Evolutionary conservation across 2,329 filamentous ascomycete species (phyloP), one percentile per base, ranked within the genome.

Genomic region (Colletotrichum sp.): DNA sequence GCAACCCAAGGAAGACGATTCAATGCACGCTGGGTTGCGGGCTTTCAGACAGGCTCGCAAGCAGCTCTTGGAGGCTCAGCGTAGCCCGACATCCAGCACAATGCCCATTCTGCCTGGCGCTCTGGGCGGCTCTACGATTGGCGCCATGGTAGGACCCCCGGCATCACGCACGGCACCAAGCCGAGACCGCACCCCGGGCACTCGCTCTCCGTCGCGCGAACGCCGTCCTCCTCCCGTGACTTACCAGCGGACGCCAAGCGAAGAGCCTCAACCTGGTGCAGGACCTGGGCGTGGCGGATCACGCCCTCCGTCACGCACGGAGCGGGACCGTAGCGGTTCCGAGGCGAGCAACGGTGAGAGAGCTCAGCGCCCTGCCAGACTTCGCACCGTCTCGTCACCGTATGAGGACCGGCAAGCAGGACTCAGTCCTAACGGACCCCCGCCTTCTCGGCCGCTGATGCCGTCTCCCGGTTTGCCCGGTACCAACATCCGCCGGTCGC

Each of bases 1-100:
- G 9, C 75, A 71, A 8, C 65, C 67, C 34, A 78, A 78, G 28
- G 84, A 86, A 52, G 86, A 87, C 1, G 86, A 87, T 1, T 83
- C 81, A 32, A 78, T 87, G 9, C 88, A 90, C 73, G 87, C 88
- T 3, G 91, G 90, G 0, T 83, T 92, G 25, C 88, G 86, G 69
- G 89, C 90, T 3, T 92, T 92, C 79, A 85, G 90, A 32, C 90
- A 92, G 79, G 91, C 90, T 2, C 87, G 89, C 13, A 87, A 90
- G 15, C 90, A 92, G 71, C 83, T 92, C 19, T 86, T 87, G 2
- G 90, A 92, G 75, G 81, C 84, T 5, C 83, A 88, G 64, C 84
- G 87, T 19, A 86, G 86, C 22, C 48, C 74, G 22, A 71, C 68
- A 6, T 74, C 59, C 9, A 19, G 22, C 16, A 32, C 68, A 65